Evolutionary conservation across 1,284 basidiomycete genomes (phyloP), one percentile per base, ranked within the genome.

Genomic region (Ceratorhiza oryzae-sativae): DNA sequence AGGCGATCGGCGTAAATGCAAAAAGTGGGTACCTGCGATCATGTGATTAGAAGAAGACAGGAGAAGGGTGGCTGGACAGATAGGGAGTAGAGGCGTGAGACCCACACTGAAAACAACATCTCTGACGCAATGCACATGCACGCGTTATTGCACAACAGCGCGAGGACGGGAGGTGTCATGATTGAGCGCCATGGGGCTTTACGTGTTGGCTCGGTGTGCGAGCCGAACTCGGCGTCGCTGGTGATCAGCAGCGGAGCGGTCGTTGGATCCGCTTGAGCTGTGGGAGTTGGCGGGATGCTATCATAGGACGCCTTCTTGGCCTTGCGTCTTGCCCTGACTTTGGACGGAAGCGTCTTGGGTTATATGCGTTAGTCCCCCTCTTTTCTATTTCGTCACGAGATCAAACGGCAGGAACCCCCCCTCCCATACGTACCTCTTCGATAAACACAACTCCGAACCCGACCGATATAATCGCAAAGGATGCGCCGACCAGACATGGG

Each of bases 341-440:
- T 63, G 23, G 61, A 48, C n/a, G 61, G 61, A 20, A 63, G 61
- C 8, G 61, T 63, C 61, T 63, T 49, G 30, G 23, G 15, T 8
- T 20, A 30, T 20, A 42, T 41, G 15, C 8, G 59, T 61, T n/a
- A 49, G 27, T 63, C 32, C 27, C 6, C 42, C 27, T 15, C 6
- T 45, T 45, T 45, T 45, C 18, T 4, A 3, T 45, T 58, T 36
- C n/a, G 32, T 30, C 32, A 36, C 55, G 32, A 58, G 32, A 58
- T 13, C 27, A 20, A 42, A 23, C 4, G 30, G 41, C 20, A 15
- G 36, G 27, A 27, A 53, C 13, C 27, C 25, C 49, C 30, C 27
- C 25, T 27, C 30, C 49, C 49, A n/a, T 20, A 63, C 70, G 36
- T 34, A 72, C 73, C 61, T 73, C 73, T 55, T 73, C 73, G 46